A percentile compares a stretch with the other conserved stretches of the same genome.
Conservation (phyloP, 331 rosid genomes). For the Erythrophleum ivorense region DNA sequence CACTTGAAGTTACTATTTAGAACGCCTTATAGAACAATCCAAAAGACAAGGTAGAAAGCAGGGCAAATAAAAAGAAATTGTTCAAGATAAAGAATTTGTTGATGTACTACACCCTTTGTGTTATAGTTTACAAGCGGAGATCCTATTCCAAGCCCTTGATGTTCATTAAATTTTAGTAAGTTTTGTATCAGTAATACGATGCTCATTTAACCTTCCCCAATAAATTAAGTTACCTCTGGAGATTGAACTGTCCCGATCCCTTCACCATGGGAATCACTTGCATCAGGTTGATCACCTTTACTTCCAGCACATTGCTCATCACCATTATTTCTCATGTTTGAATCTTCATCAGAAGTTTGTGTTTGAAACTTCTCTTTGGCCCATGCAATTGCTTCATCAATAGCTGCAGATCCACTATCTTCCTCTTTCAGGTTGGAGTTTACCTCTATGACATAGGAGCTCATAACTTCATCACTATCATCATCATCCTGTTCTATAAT, state of each 20-base stretch:
- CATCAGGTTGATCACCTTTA: constrained; percentile 60
- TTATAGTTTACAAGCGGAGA: background rate
- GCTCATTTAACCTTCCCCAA: constrained; percentile 20
- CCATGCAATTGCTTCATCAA: constrained; percentile 84
- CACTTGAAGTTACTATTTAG: background rate
- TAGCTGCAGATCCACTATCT: constrained; percentile 54
- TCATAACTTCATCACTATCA: constrained; percentile 59
- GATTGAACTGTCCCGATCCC: constrained; percentile 48
- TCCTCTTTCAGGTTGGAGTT: constrained; percentile 53
- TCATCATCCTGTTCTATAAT: constrained; percentile 39
- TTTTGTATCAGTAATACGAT: background rate
- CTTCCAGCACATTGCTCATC: constrained; percentile 50
- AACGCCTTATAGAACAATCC: constrained; percentile 26
- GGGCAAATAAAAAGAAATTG: background rate
- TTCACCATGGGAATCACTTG: constrained; percentile 45
- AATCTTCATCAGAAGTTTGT: constrained; percentile 58
- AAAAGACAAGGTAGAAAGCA: background rate
- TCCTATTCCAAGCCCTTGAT: constrained; percentile 9
- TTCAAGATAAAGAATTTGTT: background rate
- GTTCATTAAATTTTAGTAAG: background rate
- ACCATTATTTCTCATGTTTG: constrained; percentile 44
- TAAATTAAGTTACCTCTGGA: constrained; percentile 60
- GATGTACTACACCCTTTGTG: background rate
- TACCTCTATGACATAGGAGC: constrained; percentile 73
- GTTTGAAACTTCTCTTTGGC: constrained; percentile 70